Base-by-base conservation (phyloP, 108 stramenopile species). In the Conticribra guillardii region DNA sequence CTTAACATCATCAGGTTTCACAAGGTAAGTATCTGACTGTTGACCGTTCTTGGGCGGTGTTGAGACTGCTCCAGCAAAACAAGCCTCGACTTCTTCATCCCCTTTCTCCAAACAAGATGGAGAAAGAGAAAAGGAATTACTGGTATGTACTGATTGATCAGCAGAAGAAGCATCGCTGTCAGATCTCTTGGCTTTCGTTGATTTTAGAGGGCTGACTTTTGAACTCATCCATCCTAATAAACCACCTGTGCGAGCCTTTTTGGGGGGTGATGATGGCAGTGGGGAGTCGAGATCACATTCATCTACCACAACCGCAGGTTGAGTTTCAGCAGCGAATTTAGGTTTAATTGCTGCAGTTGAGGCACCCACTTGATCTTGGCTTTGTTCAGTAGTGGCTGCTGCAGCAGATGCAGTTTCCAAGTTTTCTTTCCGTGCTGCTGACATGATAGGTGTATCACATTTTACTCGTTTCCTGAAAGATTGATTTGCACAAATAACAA, bases 21-120 rank as follows among this genome's bases (percentile, higher is more conserved):
- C 37, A 5, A 4, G 37, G 4, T 8, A 23, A 11, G 60, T 45
- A 21, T 21, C 18, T 3, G 44, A 14, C 27, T 2, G 1, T 2
- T 19, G 14, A 11, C 26, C 26, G 53, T 29, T 1, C 17, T 52
- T 17, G 45, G 34, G 0, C 17, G 28, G 16, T 17, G 4, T 2
- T 33, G 32, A n/a, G 46, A 29, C 21, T 3, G 48, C 17, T 23
- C 44, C 65, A 0, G 57, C 65, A 33, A 68, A 51, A 50, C 64
- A 60, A 9, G 57, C 57, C 50, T 60, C 70, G 28, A 71, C 23
- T 18, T 67, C 66, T 30, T 54, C 53, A 26, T 75, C 74, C 44
- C 51, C 54, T 46, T 67, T 67, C 29, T 67, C 74, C 3, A 74
- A 24, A 63, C 65, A 74, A 29, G 73, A 67, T 15, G 65, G 56